Evolutionary conservation across 2,329 filamentous ascomycete species (phyloP), one percentile per base, ranked within the genome.

Genomic region (Penicillium vulpinum): DNA sequence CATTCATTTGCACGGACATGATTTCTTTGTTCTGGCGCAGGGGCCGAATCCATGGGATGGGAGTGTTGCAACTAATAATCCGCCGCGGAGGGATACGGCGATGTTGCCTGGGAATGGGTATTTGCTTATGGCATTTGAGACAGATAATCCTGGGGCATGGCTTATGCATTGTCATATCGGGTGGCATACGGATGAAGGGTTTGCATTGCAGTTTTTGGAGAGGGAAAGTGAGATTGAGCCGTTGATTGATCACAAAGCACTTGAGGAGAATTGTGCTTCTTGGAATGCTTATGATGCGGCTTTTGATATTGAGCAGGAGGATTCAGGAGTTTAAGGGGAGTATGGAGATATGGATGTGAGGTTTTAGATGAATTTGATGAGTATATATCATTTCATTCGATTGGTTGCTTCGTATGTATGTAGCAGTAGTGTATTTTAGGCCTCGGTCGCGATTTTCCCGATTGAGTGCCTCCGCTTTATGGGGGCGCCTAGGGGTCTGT

Each of bases 1-100:
- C 0, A 86, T 90, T 73, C 87, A 90, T 72, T 70, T 89, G 2
- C 87, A 91, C 75, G 87, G 87, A 13, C 84, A 88, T 72, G 88
- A 91, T 75, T 88, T 90, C 77, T 87, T 85, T 67, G 75, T 91
- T 46, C 78, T 91, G 0, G 77, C 83, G 36, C 81, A 82, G 73
- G 74, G 82, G 60, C 61, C 75, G 64, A 62, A 75, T 13, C 38
- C 64, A 33, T 62, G 73, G 67, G 54, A 72, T 67, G 18, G 64
- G n/a, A 51, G 45, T 7, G 38, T 64, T 55, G 22, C 55, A 35
- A 67, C 57, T 7, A 46, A 36, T 16, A 83, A 81, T 56, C 80
- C 80, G 1, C 72, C 77, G 0, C 73, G 81, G 1, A 73, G 81
- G n/a, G 81, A 83, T 66, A 78, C 76, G 0, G 77, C 78, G 5